Percentiles rank a stretch among this genome's conserved stretches.
These are phyloP conservation scores for Termitomyces sp. DNA, from an alignment of 768 basidiomycete genomes.

Conservation along the genomic window DNA sequence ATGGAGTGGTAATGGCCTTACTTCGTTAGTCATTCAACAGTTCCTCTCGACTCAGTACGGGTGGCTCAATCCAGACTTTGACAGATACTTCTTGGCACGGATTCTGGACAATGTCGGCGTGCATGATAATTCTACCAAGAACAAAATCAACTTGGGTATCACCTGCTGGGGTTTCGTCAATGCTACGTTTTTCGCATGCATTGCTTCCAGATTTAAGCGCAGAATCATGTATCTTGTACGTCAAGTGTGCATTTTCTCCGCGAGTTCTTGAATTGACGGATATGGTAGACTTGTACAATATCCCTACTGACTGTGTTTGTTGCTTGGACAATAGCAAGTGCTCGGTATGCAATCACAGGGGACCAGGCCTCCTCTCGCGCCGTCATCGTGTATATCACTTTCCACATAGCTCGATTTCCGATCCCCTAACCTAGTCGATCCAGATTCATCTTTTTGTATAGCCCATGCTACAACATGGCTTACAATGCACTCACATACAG, in stretches of 20 bases:
- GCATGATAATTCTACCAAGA: conserved; percentile 43
- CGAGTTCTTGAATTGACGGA: background rate
- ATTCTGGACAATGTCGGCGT: conserved; percentile 52
- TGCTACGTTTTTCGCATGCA: conserved; percentile 44
- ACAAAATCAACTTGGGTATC: conserved; percentile 49
- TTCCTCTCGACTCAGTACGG: background rate
- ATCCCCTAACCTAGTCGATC: background rate
- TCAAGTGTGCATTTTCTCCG: background rate
- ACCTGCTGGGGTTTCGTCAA: conserved; percentile 54
- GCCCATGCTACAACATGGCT: conserved; percentile 49
- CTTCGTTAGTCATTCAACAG: conserved; percentile 26
- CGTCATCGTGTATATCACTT: conserved; percentile 41
- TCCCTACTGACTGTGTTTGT: conserved; percentile 46
- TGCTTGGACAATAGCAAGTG: conserved; percentile 52
- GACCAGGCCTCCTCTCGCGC: conserved; percentile 41
- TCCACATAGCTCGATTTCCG: background rate
- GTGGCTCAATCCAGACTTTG: background rate
- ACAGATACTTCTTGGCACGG: conserved; percentile 47
- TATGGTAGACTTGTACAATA: conserved; percentile 36
- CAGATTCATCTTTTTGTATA: conserved; percentile 55
- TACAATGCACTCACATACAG: conserved; percentile 56
- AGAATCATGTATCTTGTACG: conserved; percentile 44
- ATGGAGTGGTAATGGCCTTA: conserved; percentile 61
- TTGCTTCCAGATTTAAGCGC: conserved; percentile 40
- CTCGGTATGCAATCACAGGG: conserved; percentile 35